Evolutionary conservation across 2,329 filamentous ascomycete genomes (phyloP).

Genomic region (Chrysosporium queenslandicum): DNA sequence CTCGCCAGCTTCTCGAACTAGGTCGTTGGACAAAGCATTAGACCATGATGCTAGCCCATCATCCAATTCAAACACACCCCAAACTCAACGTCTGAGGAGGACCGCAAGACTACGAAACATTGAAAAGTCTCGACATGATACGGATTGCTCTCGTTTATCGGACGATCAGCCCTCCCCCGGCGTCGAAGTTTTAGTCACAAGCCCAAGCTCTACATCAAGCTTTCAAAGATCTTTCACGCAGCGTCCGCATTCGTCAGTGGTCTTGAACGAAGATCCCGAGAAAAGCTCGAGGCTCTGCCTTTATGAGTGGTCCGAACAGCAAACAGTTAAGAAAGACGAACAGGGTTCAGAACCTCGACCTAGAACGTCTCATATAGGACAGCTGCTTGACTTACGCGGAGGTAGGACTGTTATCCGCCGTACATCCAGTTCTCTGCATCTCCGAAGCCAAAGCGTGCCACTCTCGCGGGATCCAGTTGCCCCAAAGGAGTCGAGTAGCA

Average conservation of each 20-base stretch:
- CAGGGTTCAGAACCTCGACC: conserved; percentile 47
- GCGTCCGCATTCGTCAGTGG: conserved; percentile 11
- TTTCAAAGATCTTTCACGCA: not conserved
- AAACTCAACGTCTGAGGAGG: not conserved
- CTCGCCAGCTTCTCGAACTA: not conserved
- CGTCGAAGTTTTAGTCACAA: not conserved
- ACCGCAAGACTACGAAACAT: not conserved
- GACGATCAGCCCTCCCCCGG: not conserved
- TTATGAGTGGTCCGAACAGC: conserved; percentile 56
- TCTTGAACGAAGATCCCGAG: conserved; percentile 9
- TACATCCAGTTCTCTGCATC: conserved; percentile 49
- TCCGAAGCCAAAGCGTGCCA: conserved; percentile 57
- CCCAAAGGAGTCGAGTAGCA: conserved; percentile 39
- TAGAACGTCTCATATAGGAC: conserved; percentile 55
- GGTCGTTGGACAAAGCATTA: not conserved
- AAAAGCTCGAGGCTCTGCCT: conserved; percentile 23
- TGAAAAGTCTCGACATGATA: not conserved
- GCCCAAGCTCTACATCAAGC: not conserved
- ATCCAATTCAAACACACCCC: not conserved
- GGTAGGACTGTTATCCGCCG: conserved; percentile 50
- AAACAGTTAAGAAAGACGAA: conserved; percentile 44
- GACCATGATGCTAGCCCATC: not conserved
- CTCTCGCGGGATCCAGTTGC: conserved; percentile 44
- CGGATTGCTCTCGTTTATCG: not conserved
- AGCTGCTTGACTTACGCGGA: conserved; percentile 46